Percentiles rank a stretch among this genome's conserved stretches.
Evolutionary conservation across 257 asterid species (phyloP).

Genomic region (Agastache rugosa): DNA sequence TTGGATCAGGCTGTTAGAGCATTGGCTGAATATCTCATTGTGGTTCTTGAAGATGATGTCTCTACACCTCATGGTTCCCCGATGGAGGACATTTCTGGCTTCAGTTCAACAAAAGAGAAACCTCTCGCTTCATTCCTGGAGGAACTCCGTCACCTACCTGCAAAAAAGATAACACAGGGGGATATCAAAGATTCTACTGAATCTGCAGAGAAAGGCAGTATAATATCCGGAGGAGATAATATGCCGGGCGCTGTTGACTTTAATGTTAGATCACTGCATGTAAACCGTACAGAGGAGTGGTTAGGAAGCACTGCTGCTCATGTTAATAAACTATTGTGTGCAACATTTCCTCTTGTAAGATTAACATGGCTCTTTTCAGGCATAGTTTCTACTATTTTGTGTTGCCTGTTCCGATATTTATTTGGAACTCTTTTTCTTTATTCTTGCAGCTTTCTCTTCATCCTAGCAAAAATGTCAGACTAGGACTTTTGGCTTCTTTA

Average conservation of each 20-base stretch:
- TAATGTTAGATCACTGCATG: constrained; percentile 60
- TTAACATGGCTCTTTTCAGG: constrained; percentile 29
- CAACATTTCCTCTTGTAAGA: constrained; percentile 91
- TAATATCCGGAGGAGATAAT: constrained; percentile 42
- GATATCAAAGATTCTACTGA: constrained; percentile 42
- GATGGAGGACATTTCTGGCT: constrained; percentile 38
- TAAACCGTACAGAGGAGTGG: constrained; percentile 79
- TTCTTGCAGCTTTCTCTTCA: constrained; percentile 76
- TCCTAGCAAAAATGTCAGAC: constrained; percentile 77
- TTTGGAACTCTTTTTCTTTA: constrained; percentile 19
- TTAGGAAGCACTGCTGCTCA: constrained; percentile 63
- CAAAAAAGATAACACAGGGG: constrained; percentile 45
- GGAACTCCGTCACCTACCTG: constrained; percentile 76
- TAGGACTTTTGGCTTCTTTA: constrained; percentile 69
- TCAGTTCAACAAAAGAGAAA: constrained; percentile 49
- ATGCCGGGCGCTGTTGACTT: constrained; percentile 35
- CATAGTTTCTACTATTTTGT: constrained; percentile 16
- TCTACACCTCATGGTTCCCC: constrained; percentile 46
- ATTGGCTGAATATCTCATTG: constrained; percentile 70
- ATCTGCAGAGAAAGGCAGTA: constrained; percentile 36
- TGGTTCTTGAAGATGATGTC: constrained; percentile 69
- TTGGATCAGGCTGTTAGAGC: constrained; percentile 77
- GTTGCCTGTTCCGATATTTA: constrained; percentile 19
- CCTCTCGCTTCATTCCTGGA: constrained; percentile 64
- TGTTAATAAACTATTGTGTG: constrained; percentile 75